These are phyloP conservation scores for Capsella bursapastoris DNA, from an alignment of 345 rosid species.

Conservation along the genomic window DNA sequence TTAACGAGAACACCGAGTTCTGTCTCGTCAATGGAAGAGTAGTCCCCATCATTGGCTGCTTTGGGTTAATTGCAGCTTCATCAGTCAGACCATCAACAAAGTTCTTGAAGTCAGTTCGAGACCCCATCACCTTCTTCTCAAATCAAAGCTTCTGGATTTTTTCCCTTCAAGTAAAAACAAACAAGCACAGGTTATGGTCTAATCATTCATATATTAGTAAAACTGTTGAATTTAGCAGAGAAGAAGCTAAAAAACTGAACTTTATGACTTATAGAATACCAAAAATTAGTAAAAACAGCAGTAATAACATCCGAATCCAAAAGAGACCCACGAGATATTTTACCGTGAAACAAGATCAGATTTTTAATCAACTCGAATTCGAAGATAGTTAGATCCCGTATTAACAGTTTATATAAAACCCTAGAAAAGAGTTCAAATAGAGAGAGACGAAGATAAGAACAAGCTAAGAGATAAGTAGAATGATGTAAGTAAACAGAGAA, in stretches of 20 bases:
- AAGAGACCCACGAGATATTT: no score
- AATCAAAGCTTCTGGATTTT: background rate
- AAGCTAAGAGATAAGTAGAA: background rate
- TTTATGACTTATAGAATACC: background rate
- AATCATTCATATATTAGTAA: background rate
- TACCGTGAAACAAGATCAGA: background rate
- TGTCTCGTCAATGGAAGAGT: conserved; percentile 57
- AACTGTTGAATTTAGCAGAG: background rate
- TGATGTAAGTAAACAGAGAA: conserved; percentile 12
- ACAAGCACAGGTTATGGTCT: conserved; percentile 6
- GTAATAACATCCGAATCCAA: conserved; percentile 13
- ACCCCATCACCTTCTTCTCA: conserved; percentile 34
- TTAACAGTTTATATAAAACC: background rate
- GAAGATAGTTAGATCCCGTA: background rate
- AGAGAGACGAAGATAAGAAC: background rate
- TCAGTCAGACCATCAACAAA: conserved; percentile 52
- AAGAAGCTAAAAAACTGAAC: conserved; percentile 5
- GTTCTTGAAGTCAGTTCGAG: conserved; percentile 63
- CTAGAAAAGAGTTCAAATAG: background rate
- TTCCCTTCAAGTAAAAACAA: background rate
- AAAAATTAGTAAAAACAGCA: background rate
- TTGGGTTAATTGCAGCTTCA: conserved; percentile 43
- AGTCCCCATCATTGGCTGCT: conserved; percentile 49
- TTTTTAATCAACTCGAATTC: background rate
- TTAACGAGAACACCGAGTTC: conserved; percentile 77